Percentiles rank a stretch among this genome's conserved stretches.
These are phyloP conservation scores for Meredithiella fracta DNA, from an alignment of 2,329 filamentous ascomycete species.

Conservation along the genomic window DNA sequence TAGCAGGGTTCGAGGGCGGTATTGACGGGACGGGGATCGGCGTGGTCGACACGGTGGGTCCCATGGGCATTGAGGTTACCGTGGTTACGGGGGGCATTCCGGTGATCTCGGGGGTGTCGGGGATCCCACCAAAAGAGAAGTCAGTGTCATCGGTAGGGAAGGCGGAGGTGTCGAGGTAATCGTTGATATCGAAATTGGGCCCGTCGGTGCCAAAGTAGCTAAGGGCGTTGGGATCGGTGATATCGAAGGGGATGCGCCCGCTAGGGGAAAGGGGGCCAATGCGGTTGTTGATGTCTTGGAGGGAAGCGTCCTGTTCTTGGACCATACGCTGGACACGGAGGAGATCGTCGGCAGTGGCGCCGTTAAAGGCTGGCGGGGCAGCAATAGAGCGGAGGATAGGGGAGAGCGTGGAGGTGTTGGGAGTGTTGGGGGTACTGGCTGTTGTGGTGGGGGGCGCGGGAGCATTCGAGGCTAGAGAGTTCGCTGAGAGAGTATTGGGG, in stretches of 20 bases:
- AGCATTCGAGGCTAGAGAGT: constrained; percentile 10
- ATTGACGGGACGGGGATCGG: not conserved
- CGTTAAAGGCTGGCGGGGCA: constrained; percentile 45
- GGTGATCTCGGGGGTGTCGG: not conserved
- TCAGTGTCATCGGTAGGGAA: constrained; percentile 28
- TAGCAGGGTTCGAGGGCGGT: too few relatives aligned
- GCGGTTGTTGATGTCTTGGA: constrained; percentile 56
- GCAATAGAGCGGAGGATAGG: constrained; percentile 31
- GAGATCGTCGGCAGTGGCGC: constrained; percentile 56
- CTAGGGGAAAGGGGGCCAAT: constrained; percentile 68
- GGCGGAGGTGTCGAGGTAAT: constrained; percentile 23
- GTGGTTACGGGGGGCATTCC: not conserved
- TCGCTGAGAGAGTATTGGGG: constrained; percentile 16
- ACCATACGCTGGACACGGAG: constrained; percentile 66
- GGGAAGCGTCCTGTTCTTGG: constrained; percentile 58
- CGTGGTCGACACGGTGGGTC: not conserved
- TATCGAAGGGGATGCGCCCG: constrained; percentile 53
- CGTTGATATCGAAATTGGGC: constrained; percentile 26
- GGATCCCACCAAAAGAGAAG: constrained; percentile 20
- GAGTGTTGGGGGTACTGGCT: not conserved
- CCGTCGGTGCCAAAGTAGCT: constrained; percentile 19
- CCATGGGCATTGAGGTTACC: not conserved
- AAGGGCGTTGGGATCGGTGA: constrained; percentile 28
- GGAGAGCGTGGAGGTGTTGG: constrained; percentile 27
- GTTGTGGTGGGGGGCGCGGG: constrained; percentile 13